Conservation (phyloP, 2,329 filamentous ascomycete species). For the Arthroderma sp. region DNA sequence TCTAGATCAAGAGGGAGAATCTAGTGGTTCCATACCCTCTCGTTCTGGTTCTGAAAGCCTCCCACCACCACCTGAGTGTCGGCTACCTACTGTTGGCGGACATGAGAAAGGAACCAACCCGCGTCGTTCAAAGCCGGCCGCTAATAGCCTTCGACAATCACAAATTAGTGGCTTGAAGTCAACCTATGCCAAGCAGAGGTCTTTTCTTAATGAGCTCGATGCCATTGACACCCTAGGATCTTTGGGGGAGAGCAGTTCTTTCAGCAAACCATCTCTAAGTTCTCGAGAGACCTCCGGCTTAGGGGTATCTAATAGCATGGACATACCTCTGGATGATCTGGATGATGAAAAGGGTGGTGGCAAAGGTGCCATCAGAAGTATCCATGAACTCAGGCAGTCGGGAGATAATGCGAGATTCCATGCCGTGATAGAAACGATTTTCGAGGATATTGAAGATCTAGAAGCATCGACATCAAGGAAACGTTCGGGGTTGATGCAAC, state of each 20-base stretch:
- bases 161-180: constrained; percentile 30
- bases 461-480: constrained; percentile 33
- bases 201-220: constrained; percentile 43
- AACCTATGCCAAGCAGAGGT: constrained; percentile 48
- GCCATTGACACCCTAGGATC: constrained; percentile 7
- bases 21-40: not conserved
- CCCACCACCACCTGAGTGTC: not conserved
- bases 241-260: too few relatives aligned
- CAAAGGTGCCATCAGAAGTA: constrained; percentile 35
- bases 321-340: constrained; percentile 23
- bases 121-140: not conserved
- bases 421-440: constrained; percentile 41
- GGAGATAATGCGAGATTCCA: constrained; percentile 46
- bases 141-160: constrained; percentile 4
- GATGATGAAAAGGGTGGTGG: constrained; percentile 32
- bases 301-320: not conserved
- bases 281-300: not conserved
- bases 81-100: not conserved
- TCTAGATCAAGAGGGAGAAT: not conserved
- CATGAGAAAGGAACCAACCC: not conserved
- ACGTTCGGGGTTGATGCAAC: constrained; percentile 42
- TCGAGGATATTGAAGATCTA: constrained; percentile 45
- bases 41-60: not conserved
- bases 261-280: too few relatives aligned
- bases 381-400: constrained; percentile 48